phyloP scores from a whole-genome alignment of 1,284 basidiomycete genomes.

The Dichomitus squalens region DNA sequence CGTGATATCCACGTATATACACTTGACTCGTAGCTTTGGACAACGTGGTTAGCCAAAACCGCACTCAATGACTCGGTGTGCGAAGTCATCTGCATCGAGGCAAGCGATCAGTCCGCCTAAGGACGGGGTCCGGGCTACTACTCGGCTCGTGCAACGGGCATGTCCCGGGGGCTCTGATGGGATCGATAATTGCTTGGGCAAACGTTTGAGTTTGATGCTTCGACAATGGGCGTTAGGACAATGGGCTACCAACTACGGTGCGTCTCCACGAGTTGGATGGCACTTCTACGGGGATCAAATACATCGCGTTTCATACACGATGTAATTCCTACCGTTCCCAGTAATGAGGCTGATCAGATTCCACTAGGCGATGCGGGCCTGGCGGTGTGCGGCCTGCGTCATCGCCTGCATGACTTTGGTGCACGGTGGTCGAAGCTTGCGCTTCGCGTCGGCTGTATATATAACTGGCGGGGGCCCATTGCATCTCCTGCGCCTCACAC shows the following conservation, averaged over 20 bases:
- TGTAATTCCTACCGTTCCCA: too few species aligned
- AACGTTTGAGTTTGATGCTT: too few species aligned
- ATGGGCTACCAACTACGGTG: too few species aligned
- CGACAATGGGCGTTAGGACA: too few species aligned
- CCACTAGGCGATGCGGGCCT: background rate
- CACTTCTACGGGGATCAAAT: too few species aligned
- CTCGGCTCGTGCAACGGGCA: background rate
- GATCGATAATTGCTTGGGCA: background rate
- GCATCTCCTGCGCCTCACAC: background rate
- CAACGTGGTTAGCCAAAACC: background rate
- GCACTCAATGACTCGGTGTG: slow-evolving; percentile 3
- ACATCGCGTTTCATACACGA: too few species aligned
- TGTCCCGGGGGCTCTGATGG: background rate
- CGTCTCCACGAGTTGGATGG: too few species aligned
- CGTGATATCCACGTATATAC: background rate
- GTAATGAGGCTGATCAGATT: background rate
- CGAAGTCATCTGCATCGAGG: background rate
- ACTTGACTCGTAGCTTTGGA: background rate
- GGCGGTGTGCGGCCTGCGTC: background rate
- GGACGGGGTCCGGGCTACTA: too few species aligned
- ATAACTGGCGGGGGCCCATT: background rate
- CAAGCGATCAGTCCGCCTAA: background rate
- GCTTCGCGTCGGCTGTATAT: background rate
- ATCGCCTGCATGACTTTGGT: background rate
- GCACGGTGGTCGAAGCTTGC: background rate